phyloP scores from a whole-genome alignment of 768 basidiomycete genomes.

The Boletus tomentosulus region DNA sequence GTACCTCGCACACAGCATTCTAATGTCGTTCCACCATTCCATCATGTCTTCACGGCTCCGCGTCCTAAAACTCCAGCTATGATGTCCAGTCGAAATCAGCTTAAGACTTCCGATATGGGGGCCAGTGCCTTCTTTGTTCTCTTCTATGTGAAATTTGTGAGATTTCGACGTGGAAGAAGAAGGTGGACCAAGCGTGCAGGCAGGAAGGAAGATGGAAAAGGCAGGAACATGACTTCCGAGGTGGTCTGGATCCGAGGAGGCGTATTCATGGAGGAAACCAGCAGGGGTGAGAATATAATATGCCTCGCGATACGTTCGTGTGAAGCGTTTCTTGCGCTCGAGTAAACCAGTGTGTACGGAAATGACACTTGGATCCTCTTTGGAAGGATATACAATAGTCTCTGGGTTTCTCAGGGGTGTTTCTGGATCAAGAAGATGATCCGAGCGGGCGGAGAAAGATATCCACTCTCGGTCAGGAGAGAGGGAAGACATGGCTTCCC shows the following conservation, averaged over 20 bases:
- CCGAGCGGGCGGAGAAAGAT: conserved; percentile 85
- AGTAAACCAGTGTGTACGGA: conserved; percentile 86
- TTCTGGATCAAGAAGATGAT: conserved; percentile 95
- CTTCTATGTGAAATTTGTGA: conserved; percentile 98
- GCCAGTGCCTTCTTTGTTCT: conserved; percentile 72
- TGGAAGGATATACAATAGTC: conserved; percentile 80
- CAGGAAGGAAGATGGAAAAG: conserved; percentile 88
- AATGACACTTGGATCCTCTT: conserved; percentile 81
- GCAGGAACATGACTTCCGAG: conserved; percentile 53
- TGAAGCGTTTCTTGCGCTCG: conserved; percentile 95
- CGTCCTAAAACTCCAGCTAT: conserved; percentile 88
- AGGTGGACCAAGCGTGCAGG: conserved; percentile 94
- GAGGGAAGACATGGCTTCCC: conserved; percentile 70
- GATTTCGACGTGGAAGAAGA: conserved; percentile 59
- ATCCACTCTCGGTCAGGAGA: conserved; percentile 94
- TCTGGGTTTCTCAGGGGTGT: conserved; percentile 84
- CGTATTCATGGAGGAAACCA: conserved; percentile 93
- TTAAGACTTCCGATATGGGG: conserved; percentile 55
- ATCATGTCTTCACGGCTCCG: conserved; percentile 95
- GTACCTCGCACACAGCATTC: conserved; percentile 91
- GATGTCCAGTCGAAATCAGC: conserved; percentile 38
- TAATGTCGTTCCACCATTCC: conserved; percentile 99
- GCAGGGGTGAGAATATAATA: conserved; percentile 94
- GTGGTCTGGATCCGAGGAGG: conserved; percentile 64
- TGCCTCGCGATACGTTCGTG: conserved; percentile 75